Base-by-base conservation (phyloP, 2,329 filamentous ascomycete species). In the Colletotrichum sp. region DNA sequence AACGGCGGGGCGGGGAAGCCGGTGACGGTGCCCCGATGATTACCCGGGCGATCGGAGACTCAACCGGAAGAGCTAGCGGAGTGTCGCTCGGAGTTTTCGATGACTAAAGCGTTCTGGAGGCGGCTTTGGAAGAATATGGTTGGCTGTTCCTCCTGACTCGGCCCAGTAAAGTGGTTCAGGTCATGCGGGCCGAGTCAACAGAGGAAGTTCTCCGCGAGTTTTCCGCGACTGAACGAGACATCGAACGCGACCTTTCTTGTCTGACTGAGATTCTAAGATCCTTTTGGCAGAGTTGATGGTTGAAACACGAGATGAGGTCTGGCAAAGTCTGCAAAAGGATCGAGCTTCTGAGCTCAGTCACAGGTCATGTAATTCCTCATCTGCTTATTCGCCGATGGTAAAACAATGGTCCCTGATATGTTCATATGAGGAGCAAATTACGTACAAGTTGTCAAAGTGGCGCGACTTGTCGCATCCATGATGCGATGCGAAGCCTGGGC, bases 1-100 rank as follows among this genome's bases (percentile, higher is more conserved):
- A 52, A 52, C 43, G 43, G 43, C 60, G 25, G 69, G 32, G 70
- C 69, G 55, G 69, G 62, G 61, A 52, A 34, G n/a, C 52, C 12
- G 69, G 30, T 3, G 18, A 5, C 6, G n/a, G 25, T 36, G 27
- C 34, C 6, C 74, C 74, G 70, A 73, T 16, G 3, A 75, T 75
- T 73, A 69, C 22, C 70, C 70, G 55, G 56, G 3, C 16, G 39
- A 66, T 48, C 70, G 36, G 48, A 55, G 25, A 34, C 34, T 30
- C 18, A 61, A 43, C n/a, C 68, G 64, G 55, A 62, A 15, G 22
- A 22, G 60, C 74, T 68, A 58, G 73, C 70, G 73, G 73, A 75
- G 70, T 68, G n/a, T 68, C 18, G n/a, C n/a, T 58, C 56, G 58
- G 22, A 34, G 25, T 32, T 27, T 6, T 36, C 15, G 22, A 67